Evolutionary conservation across 805 yeast genomes (phyloP), one percentile per base, ranked within the genome.

Genomic region (Wickerhamomyces queroliae): DNA sequence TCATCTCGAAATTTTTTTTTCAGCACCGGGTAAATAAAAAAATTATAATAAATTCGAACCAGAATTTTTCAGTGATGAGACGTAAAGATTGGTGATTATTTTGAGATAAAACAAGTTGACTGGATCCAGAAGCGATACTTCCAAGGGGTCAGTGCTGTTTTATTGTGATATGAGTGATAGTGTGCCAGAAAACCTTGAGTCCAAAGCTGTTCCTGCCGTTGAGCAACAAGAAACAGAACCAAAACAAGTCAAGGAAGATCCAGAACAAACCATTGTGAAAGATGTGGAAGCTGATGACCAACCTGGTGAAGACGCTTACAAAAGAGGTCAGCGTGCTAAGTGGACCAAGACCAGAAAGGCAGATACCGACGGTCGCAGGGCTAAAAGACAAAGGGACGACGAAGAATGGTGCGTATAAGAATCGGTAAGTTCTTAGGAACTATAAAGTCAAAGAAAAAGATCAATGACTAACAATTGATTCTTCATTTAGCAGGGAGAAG

Each of bases 311-410:
- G 59, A 62, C 20, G 60, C 57, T 48, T 60, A 62, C 52, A 64
- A 70, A 43, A 59, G 73, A 45, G 70, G 68, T 40, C 67, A 65
- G 46, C 63, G 62, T 36, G 39, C 58, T 44, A 67, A 69, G 40
- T 49, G 58, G 58, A 33, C 43, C 28, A 53, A 49, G 22, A 53
- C 54, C 36, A 48, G 60, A 39, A 55, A 52, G 35, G 48, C 50
- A 17, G 60, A 54, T 40, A 40, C 24, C 28, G 42, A 31, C 3
- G 53, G 39, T 26, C 46, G 45, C 37, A 37, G 36, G 10, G 34
- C 35, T 15, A 46, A 46, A 38, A 53, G 52, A 47, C 47, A 48
- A 40, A 43, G 39, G 20, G 33, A 39, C 30, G 48, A 44, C 40
- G 42, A 48, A 37, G 48, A 49, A 46, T 46, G 47, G 59, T 54